phyloP scores from a whole-genome alignment of 495 filamentous ascomycete genomes.

The Achaetomiella virescens region DNA sequence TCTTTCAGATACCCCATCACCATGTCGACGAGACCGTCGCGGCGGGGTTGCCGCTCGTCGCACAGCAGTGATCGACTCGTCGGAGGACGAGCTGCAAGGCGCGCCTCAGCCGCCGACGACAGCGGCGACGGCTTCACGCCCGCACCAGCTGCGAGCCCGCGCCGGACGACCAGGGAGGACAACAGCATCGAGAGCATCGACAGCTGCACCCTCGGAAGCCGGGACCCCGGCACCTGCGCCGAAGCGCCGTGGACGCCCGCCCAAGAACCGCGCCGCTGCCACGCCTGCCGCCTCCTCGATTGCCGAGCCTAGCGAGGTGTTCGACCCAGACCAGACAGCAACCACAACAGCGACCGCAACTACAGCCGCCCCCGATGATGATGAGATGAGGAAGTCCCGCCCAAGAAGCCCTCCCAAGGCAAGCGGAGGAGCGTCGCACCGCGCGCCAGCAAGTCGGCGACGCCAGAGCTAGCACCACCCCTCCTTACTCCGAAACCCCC shows the following conservation, averaged over 20 bases:
- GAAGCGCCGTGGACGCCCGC: slow-evolving; percentile 26
- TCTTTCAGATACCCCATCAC: slow-evolving; percentile 1
- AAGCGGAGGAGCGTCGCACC: slow-evolving; percentile 67
- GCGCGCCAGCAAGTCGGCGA: slow-evolving; percentile 36
- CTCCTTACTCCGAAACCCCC: slow-evolving; percentile 40
- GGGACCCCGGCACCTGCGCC: slow-evolving; percentile 11
- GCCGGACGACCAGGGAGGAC: slow-evolving; percentile 50
- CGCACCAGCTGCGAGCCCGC: slow-evolving; percentile 46
- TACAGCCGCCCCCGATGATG: slow-evolving; percentile 24
- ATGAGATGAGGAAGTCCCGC: slow-evolving; percentile 41
- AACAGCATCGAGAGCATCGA: slow-evolving; percentile 25
- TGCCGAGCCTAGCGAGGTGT: slow-evolving; percentile 54
- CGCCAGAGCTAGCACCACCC: slow-evolving; percentile 47
- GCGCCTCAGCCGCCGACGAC: slow-evolving; percentile 54
- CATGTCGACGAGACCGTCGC: slow-evolving; percentile 67
- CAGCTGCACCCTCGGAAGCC: slow-evolving; percentile 5
- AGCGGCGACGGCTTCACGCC: slow-evolving; percentile 76
- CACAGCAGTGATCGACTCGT: slow-evolving; percentile 68
- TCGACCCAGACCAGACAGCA: slow-evolving; percentile 51
- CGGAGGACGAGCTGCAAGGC: slow-evolving; percentile 59
- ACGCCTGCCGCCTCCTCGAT: slow-evolving; percentile 21
- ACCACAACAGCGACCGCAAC: slow-evolving; percentile 22
- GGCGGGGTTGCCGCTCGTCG: slow-evolving; percentile 66
- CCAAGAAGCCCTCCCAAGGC: slow-evolving; percentile 54
- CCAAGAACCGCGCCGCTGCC: slow-evolving; percentile 29